A percentile compares a stretch with the other conserved stretches of the same genome.
Conservation (phyloP, 345 rosid genomes). For the Camelina laxa region DNA sequence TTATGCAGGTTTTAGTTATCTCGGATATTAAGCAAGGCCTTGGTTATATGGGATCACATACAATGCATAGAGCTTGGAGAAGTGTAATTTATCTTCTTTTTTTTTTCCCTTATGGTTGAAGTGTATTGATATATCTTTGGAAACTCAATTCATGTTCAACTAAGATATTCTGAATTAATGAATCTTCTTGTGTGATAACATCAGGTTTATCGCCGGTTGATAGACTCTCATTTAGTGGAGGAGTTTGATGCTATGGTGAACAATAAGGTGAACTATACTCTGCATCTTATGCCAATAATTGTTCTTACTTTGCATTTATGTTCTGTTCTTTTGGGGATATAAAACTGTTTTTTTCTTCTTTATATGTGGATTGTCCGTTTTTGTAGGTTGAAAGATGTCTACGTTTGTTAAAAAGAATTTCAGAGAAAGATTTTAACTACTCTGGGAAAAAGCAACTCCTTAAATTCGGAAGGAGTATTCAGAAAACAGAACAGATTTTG, state of each 20-base stretch:
- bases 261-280: slow-evolving; percentile 59
- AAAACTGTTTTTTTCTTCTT: background rate
- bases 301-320: background rate
- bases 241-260: slow-evolving; percentile 81
- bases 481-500: slow-evolving; percentile 63
- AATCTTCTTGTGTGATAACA: slow-evolving; percentile 28
- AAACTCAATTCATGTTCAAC: background rate
- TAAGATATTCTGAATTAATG: too few relatives aligned
- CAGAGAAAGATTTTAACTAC: slow-evolving; percentile 51
- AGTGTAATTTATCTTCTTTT: slow-evolving; percentile 51
- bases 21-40: slow-evolving; percentile 83
- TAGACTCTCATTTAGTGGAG: slow-evolving; percentile 70
- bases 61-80: slow-evolving; percentile 87
- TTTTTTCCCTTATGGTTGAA: slow-evolving; percentile 1
- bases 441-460: slow-evolving; percentile 49
- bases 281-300: slow-evolving; percentile 19
- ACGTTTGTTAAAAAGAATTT: slow-evolving; percentile 58
- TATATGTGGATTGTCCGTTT: slow-evolving; percentile 16
- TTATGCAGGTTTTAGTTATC: slow-evolving; percentile 79
- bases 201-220: slow-evolving; percentile 78
- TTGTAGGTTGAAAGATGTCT: slow-evolving; percentile 71
- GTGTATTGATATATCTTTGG: background rate
- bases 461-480: slow-evolving; percentile 74
- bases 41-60: slow-evolving; percentile 64
- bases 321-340: slow-evolving; percentile 15